These are phyloP conservation scores for Encephalitozoon cuniculi DNA, from an alignment of 371 early-diverging fungal species.

Conservation along the genomic window DNA sequence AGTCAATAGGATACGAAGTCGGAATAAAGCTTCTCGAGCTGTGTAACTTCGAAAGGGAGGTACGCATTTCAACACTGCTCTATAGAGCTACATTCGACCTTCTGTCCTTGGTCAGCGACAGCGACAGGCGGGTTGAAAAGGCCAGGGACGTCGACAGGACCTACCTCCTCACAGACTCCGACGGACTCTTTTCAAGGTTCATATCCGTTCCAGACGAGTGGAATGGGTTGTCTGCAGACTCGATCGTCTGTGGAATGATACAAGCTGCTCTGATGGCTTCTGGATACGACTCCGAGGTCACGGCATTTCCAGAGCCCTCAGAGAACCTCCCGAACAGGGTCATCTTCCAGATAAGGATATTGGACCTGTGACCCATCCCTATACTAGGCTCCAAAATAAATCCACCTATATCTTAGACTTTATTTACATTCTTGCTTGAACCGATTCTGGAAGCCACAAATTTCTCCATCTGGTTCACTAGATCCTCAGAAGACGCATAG, in stretches of 20 bases:
- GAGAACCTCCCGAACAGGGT: constrained; percentile 25
- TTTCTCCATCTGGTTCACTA: background rate
- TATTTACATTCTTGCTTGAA: background rate
- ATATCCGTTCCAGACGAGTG: constrained; percentile 8
- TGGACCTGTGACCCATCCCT: background rate
- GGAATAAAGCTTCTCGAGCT: constrained; percentile 11
- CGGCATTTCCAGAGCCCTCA: constrained; percentile 12
- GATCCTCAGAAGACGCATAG: background rate
- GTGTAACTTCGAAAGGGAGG: constrained; percentile 32
- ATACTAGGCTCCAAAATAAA: background rate
- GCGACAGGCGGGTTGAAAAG: constrained; percentile 21
- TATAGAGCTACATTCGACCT: constrained; percentile 39
- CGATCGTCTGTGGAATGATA: constrained; percentile 33
- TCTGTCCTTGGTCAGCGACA: constrained; percentile 13
- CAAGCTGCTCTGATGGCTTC: constrained; percentile 20
- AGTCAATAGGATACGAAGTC: constrained; percentile 22
- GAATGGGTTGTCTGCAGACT: constrained; percentile 32
- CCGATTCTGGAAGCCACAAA: background rate
- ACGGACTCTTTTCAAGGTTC: constrained; percentile 1
- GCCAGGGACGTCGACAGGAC: background rate
- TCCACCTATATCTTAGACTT: background rate
- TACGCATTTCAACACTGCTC: constrained; percentile 18
- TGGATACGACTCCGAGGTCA: constrained; percentile 29
- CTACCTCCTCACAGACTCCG: constrained; percentile 23
- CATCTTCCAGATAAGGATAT: constrained; percentile 12